Conservation (phyloP, 257 asterid species). For the Gentiana macrophylla region DNA sequence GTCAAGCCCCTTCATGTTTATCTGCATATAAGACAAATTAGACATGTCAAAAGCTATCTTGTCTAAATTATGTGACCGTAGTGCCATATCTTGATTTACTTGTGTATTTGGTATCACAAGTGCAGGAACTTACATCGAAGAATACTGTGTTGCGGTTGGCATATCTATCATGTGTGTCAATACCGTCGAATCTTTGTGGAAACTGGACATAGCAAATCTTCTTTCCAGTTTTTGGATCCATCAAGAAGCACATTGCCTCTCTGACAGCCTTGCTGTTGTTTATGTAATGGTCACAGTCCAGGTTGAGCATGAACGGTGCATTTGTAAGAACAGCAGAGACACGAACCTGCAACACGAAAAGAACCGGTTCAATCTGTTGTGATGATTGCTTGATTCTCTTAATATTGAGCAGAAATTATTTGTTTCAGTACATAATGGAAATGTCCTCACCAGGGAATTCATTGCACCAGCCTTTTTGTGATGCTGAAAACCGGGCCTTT, state of each 20-base stretch:
- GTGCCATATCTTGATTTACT: too few species aligned
- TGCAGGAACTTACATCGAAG: slow-evolving; percentile 64
- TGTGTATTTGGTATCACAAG: neutral
- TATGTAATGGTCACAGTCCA: slow-evolving; percentile 93
- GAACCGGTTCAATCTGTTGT: too few species aligned
- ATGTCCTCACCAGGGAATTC: slow-evolving; percentile 76
- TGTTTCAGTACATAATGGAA: too few species aligned
- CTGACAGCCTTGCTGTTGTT: slow-evolving; percentile 96
- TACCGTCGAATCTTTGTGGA: slow-evolving; percentile 99
- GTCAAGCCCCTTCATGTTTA: slow-evolving; percentile 88
- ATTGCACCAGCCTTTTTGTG: slow-evolving; percentile 98
- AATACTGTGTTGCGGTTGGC: slow-evolving; percentile 97
- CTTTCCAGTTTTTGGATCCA: slow-evolving; percentile 87
- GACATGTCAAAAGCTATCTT: neutral
- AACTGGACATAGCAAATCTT: slow-evolving; percentile 93
- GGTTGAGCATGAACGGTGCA: slow-evolving; percentile 98
- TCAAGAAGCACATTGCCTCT: slow-evolving; percentile 96
- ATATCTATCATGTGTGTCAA: slow-evolving; percentile 83
- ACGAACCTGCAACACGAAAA: slow-evolving; percentile 51
- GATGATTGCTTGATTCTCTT: too few species aligned
- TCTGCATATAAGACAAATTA: slow-evolving; percentile 28
- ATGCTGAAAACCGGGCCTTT: slow-evolving; percentile 95
- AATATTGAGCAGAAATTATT: too few species aligned
- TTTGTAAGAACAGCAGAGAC: slow-evolving; percentile 95
- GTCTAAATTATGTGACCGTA: too few species aligned